These are phyloP conservation scores for Cinnamomum micranthum DNA, from an alignment of 164 flowering plant species.

Conservation along the genomic window DNA sequence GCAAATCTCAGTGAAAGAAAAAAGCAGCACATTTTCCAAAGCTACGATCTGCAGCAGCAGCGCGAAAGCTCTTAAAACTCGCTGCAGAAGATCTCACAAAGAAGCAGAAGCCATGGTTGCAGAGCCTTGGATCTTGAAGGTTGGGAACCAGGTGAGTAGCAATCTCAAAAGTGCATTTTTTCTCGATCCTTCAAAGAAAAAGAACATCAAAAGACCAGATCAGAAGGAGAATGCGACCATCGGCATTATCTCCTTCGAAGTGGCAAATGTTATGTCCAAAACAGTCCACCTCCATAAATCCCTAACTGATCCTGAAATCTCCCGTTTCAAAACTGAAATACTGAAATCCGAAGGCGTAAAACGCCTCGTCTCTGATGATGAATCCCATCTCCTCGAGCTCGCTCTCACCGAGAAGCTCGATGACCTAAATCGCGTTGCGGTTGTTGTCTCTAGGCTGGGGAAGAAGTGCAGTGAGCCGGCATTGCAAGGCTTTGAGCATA, in stretches of 20 bases:
- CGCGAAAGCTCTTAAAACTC: no score
- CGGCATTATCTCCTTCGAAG: slow-evolving; percentile 94
- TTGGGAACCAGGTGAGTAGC: slow-evolving; percentile 85
- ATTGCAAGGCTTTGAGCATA: slow-evolving; percentile 88
- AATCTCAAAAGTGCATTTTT: slow-evolving; percentile 75
- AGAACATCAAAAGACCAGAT: slow-evolving; percentile 27
- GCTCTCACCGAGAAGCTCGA: slow-evolving; percentile 76
- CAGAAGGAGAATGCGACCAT: slow-evolving; percentile 26
- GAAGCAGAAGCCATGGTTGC: slow-evolving; percentile 65
- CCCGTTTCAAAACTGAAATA: slow-evolving; percentile 53
- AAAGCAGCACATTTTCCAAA: neutral
- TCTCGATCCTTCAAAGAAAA: slow-evolving; percentile 48
- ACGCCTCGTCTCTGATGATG: slow-evolving; percentile 57
- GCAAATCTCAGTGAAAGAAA: neutral
- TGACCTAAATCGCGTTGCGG: slow-evolving; percentile 65
- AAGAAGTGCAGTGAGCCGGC: slow-evolving; percentile 80
- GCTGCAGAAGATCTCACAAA: neutral
- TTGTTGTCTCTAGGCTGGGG: slow-evolving; percentile 80
- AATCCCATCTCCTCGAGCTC: slow-evolving; percentile 55
- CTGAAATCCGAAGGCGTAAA: slow-evolving; percentile 63
- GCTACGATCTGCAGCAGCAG: no score
- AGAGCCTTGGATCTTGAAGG: slow-evolving; percentile 76
- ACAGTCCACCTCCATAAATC: slow-evolving; percentile 72
- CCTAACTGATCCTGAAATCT: slow-evolving; percentile 52
- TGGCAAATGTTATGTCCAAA: slow-evolving; percentile 88